phyloP scores from a whole-genome alignment of 495 filamentous ascomycete genomes.

The Neurospora cerealis region DNA sequence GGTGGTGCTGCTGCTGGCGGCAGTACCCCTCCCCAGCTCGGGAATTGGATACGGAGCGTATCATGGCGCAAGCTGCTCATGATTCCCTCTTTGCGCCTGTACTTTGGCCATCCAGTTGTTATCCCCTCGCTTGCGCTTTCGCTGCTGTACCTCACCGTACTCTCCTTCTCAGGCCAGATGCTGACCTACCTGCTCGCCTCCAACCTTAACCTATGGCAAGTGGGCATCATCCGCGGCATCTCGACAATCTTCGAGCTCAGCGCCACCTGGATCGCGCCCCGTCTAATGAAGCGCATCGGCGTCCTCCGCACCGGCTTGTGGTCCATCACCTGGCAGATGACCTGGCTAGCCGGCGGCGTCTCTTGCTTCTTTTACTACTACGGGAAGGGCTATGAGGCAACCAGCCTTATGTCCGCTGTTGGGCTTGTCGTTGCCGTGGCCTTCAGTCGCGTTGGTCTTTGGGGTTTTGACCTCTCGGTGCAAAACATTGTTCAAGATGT shows the following conservation, averaged over 20 bases:
- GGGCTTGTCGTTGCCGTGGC: constrained; percentile 42
- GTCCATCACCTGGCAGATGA: constrained; percentile 54
- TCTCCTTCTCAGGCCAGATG: constrained; percentile 50
- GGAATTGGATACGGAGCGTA: background rate
- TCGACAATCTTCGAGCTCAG: constrained; percentile 34
- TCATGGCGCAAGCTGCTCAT: constrained; percentile 4
- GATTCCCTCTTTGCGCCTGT: constrained; percentile 21
- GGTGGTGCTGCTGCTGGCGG: background rate
- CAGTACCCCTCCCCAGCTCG: background rate
- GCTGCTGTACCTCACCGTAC: constrained; percentile 50
- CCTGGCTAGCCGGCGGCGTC: constrained; percentile 35
- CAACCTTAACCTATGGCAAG: constrained; percentile 19
- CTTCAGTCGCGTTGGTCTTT: constrained; percentile 53
- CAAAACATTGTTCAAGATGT: constrained; percentile 61
- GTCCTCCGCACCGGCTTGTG: constrained; percentile 50
- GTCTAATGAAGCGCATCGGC: constrained; percentile 45
- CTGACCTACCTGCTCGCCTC: constrained; percentile 47
- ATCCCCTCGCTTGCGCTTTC: constrained; percentile 45
- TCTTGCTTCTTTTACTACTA: constrained; percentile 33
- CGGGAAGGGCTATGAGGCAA: background rate
- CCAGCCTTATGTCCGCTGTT: constrained; percentile 24
- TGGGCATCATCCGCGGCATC: constrained; percentile 30
- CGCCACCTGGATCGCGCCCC: constrained; percentile 41
- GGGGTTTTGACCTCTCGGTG: constrained; percentile 57
- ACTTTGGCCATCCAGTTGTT: constrained; percentile 34